Conservation (phyloP, 2,329 filamentous ascomycete genomes). For the Sordariomycetes sp. region DNA sequence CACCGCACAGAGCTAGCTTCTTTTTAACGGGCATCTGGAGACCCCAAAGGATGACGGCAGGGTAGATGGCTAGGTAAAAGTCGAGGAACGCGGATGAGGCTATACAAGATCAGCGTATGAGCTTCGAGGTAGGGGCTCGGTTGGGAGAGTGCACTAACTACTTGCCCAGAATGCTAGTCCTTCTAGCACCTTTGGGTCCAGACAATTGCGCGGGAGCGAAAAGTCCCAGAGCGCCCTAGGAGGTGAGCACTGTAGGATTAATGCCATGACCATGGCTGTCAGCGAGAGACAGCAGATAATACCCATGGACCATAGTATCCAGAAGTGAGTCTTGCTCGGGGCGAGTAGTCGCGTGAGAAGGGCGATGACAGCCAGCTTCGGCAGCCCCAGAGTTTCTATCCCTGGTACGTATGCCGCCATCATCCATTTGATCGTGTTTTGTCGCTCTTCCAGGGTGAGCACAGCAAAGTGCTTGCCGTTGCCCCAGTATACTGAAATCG, state of each 20-base stretch:
- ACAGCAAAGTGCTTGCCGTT: slow-evolving; percentile 10
- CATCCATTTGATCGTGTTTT: slow-evolving; percentile 10
- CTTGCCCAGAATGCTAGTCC: background rate
- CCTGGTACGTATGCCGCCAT: slow-evolving; percentile 13
- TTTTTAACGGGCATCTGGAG: slow-evolving; percentile 12
- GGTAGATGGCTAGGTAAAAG: slow-evolving; percentile 13
- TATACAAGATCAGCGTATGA: slow-evolving; percentile 9
- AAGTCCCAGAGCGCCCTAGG: slow-evolving; percentile 11
- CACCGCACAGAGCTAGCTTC: slow-evolving; percentile 11
- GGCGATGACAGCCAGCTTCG: slow-evolving; percentile 15
- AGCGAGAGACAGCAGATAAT: slow-evolving; percentile 8
- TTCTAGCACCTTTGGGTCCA: slow-evolving; percentile 6
- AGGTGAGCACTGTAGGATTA: slow-evolving; percentile 13
- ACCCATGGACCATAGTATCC: slow-evolving; percentile 12
- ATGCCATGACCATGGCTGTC: slow-evolving; percentile 8
- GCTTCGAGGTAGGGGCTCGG: background rate
- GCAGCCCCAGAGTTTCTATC: slow-evolving; percentile 13
- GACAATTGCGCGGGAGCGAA: slow-evolving; percentile 7
- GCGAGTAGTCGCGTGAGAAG: slow-evolving; percentile 14
- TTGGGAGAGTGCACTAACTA: background rate
- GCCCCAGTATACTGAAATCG: slow-evolving; percentile 9
- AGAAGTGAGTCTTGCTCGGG: slow-evolving; percentile 9
- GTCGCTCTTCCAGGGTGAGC: slow-evolving; percentile 7
- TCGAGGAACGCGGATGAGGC: slow-evolving; percentile 12
- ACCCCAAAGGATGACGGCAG: slow-evolving; percentile 10